Evolutionary conservation across 2,329 filamentous ascomycete genomes (phyloP).

Genomic region (Amauroascus verrucosus): DNA sequence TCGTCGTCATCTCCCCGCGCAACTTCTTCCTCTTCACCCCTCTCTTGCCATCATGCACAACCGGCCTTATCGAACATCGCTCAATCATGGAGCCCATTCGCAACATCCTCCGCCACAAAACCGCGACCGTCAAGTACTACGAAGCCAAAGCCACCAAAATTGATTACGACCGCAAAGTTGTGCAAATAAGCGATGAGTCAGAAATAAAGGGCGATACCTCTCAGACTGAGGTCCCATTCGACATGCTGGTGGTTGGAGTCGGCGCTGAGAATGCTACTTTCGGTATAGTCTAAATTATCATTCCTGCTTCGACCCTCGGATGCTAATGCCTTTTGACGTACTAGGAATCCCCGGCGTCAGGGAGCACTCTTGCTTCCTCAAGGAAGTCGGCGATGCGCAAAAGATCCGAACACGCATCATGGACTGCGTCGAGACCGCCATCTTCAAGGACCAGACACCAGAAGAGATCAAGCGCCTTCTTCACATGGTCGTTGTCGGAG

Average conservation of each 20-base stretch:
- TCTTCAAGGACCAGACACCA: conserved; percentile 86
- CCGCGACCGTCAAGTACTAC: conserved; percentile 87
- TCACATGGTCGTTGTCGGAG: conserved; percentile 94
- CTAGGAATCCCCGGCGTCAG: conserved; percentile 77
- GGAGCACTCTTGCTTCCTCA: conserved; percentile 94
- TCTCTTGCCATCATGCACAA: conserved; percentile 92
- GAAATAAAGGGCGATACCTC: conserved; percentile 76
- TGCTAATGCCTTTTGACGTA: background rate
- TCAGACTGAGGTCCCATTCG: conserved; percentile 85
- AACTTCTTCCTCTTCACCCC: conserved; percentile 99
- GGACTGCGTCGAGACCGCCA: conserved; percentile 97
- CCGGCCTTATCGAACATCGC: conserved; percentile 93
- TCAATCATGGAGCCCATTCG: conserved; percentile 99
- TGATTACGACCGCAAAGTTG: conserved; percentile 78
- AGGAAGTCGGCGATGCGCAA: conserved; percentile 95
- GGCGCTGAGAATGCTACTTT: conserved; percentile 98
- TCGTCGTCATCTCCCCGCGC: conserved; percentile 90
- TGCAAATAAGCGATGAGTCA: conserved; percentile 84
- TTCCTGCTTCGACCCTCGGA: background rate
- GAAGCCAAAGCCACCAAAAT: conserved; percentile 95
- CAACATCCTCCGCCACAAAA: conserved; percentile 91
- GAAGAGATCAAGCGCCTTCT: conserved; percentile 88
- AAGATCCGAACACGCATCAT: conserved; percentile 97
- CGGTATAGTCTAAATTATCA: conserved; percentile 43
- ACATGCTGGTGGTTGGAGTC: conserved; percentile 96